Conservation (phyloP, 345 rosid genomes). For the Odontarrhena argentea region DNA sequence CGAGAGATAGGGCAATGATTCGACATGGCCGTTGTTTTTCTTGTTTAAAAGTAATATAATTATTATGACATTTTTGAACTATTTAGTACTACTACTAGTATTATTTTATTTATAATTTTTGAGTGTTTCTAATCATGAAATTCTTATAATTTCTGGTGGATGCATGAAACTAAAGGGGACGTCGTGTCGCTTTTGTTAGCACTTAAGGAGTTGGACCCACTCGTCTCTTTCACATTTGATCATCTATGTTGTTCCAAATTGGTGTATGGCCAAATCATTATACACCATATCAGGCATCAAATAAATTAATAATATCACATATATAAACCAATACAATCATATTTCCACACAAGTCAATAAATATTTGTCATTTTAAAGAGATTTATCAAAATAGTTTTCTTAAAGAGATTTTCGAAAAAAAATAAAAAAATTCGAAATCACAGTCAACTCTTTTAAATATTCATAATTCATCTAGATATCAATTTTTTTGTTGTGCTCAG, state of each 20-base stretch:
- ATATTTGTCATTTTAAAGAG: too few species aligned
- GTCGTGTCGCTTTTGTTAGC: slow-evolving; percentile 29
- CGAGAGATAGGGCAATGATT: slow-evolving; percentile 35
- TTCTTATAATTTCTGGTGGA: neutral
- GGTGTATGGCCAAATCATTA: slow-evolving; percentile 16
- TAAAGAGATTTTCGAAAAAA: too few species aligned
- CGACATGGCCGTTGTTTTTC: slow-evolving; percentile 35
- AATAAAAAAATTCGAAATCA: too few species aligned
- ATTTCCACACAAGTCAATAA: too few species aligned
- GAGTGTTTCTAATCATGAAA: slow-evolving; percentile 19
- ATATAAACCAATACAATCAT: too few species aligned
- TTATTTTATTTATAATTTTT: neutral
- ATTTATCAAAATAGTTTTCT: too few species aligned
- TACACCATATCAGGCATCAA: neutral
- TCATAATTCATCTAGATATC: too few species aligned
- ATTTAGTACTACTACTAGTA: neutral
- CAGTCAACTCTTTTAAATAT: too few species aligned
- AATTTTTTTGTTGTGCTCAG: too few species aligned
- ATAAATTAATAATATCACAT: too few species aligned
- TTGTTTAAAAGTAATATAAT: slow-evolving; percentile 12
- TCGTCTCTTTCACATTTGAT: neutral
- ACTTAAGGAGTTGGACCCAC: slow-evolving; percentile 22
- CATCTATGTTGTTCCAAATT: slow-evolving; percentile 24
- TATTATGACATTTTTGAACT: neutral
- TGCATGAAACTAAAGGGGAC: slow-evolving; percentile 41